phyloP scores from a whole-genome alignment of 139 green algal species.

The Ulvella scutata region DNA sequence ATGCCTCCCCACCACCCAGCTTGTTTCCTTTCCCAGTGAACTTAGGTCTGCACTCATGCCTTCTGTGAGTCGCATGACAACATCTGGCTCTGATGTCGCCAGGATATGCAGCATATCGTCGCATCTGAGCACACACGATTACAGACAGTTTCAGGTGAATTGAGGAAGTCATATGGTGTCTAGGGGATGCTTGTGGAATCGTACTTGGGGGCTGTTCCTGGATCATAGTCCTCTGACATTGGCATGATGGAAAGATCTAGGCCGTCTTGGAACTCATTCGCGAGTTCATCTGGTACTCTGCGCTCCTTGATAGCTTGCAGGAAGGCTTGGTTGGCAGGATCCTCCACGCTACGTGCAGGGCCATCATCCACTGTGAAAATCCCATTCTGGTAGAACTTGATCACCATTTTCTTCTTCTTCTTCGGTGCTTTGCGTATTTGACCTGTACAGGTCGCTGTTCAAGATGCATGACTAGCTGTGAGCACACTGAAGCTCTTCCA shows the following conservation, averaged over 20 bases:
- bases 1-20: background rate
- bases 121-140: too few species aligned
- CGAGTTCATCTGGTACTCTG: background rate
- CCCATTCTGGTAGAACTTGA: background rate
- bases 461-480: too few species aligned
- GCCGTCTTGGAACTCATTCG: background rate
- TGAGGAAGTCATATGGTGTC: too few species aligned
- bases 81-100: too few species aligned
- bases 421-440: slow-evolving; percentile 2
- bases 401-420: slow-evolving; percentile 4
- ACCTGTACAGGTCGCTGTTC: too few species aligned
- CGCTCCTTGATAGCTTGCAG: background rate
- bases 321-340: background rate
- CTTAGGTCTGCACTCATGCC: background rate
- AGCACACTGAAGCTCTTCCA: too few species aligned
- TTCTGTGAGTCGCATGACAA: too few species aligned
- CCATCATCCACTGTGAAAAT: background rate
- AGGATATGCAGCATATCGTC: too few species aligned
- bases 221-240: background rate
- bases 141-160: too few species aligned
- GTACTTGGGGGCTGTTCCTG: background rate
- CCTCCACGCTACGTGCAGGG: background rate
- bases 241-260: slow-evolving; percentile 1
- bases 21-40: background rate
- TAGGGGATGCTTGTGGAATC: background rate